Evolutionary conservation across 129 eudicot genomes (phyloP), one percentile per base, ranked within the genome.

Genomic region (Ambrosia artemisiifolia): DNA sequence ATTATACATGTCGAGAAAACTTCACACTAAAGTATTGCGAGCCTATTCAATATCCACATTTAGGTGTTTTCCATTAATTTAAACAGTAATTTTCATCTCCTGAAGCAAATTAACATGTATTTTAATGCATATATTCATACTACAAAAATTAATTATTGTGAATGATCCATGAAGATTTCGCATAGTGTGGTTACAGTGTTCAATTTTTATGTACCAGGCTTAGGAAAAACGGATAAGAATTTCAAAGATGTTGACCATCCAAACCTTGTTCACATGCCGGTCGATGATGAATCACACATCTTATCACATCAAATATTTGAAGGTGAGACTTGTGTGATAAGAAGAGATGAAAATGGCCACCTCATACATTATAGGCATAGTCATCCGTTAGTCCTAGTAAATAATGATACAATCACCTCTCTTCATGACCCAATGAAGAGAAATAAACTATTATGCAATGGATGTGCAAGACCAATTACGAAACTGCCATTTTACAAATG

Each of bases 341-440:
- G 8, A 5, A 36, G 42, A 20, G 33, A 66, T 44, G 55, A 66
- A 6, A 28, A 67, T 0, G 3, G 13, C 13, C 3, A 24, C 28
- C 59, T 67, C 72, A 0, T 3, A 48, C 30, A 49, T 49, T 8
- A 3, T 38, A 3, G 2, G 10, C 73, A 69, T 69, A 5, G n/a
- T 5, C 63, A 69, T 69, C 74, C 63, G 51, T 5, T 69, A 50
- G 47, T 32, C 47, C 40, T 50, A 11, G 16, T 49, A 67, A 9
- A 20, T 32, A 24, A 24, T 24, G 36, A 59, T 32, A 13, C 18
- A 12, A 28, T 3, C 28, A 51, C 57, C 57, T 51, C 49, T 6
- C 35, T 70, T 11, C 75, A 70, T 11, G 32, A 54, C 12, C 71
- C 71, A 11, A 67, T 67, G 57, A 67, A 46, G 20, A 67, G 57